Evolutionary conservation across 2,329 filamentous ascomycete genomes (phyloP).

Genomic region (Fusarium penzigii): DNA sequence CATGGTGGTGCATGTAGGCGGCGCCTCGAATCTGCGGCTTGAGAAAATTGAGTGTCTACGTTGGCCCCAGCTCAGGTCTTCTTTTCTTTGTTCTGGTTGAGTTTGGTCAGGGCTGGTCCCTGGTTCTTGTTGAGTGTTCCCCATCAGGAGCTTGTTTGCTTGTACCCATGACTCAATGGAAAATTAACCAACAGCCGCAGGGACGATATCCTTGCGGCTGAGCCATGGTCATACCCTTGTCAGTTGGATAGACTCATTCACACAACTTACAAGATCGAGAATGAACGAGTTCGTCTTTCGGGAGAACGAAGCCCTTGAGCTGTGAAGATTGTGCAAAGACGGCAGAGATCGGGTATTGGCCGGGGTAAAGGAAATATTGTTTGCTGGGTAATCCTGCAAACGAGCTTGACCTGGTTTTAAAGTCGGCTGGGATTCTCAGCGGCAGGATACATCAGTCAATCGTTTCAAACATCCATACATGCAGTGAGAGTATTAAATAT

Average conservation of each 20-base stretch:
- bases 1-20: slow-evolving; percentile 17
- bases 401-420: neutral
- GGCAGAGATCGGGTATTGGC: slow-evolving; percentile 18
- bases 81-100: too few relatives aligned
- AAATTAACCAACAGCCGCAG: neutral
- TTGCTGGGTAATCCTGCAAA: neutral
- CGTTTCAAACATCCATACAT: too few relatives aligned
- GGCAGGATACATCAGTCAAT: too few relatives aligned
- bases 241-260: slow-evolving; percentile 18
- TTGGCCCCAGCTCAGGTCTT: neutral
- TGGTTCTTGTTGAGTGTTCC: too few relatives aligned
- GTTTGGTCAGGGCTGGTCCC: too few relatives aligned
- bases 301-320: slow-evolving; percentile 2
- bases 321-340: slow-evolving; percentile 4
- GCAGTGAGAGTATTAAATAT: too few relatives aligned
- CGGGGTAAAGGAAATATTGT: slow-evolving; percentile 14
- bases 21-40: slow-evolving; percentile 29
- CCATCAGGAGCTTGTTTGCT: too few relatives aligned
- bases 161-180: too few relatives aligned
- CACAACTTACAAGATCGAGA: slow-evolving; percentile 10
- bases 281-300: slow-evolving; percentile 5
- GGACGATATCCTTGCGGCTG: slow-evolving; percentile 16
- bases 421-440: slow-evolving; percentile 6
- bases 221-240: slow-evolving; percentile 19
- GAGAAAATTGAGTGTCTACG: slow-evolving; percentile 17